phyloP scores from a whole-genome alignment of 139 green algal species.

The Volvox reticuliferus region DNA sequence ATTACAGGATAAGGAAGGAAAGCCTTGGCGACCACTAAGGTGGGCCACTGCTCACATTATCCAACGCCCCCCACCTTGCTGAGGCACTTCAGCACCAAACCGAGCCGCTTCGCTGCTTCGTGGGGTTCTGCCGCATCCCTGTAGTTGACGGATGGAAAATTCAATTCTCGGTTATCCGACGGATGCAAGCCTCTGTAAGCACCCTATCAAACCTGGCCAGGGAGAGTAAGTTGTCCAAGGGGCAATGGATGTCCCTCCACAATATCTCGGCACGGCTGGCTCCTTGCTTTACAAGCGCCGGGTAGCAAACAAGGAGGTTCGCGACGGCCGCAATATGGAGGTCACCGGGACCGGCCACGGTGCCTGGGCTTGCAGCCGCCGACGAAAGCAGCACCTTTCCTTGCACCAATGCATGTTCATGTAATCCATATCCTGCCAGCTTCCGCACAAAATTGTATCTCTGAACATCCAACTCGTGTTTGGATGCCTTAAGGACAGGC shows the following conservation, averaged over 20 bases:
- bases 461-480: constrained; percentile 46
- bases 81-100: constrained; percentile 9
- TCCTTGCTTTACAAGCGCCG: not conserved
- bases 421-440: constrained; percentile 19
- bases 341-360: constrained; percentile 22
- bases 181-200: not conserved
- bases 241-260: not conserved
- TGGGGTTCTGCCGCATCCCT: not conserved
- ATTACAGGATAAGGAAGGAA: not conserved
- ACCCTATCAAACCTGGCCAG: not conserved
- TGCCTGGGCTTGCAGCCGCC: not conserved
- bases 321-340: constrained; percentile 40
- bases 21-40: too few species aligned
- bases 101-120: not conserved
- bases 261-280: not conserved
- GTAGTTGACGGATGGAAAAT: not conserved
- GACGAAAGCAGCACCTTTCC: constrained; percentile 39
- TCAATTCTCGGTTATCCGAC: not conserved
- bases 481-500: constrained; percentile 19
- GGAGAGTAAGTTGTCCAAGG: not conserved
- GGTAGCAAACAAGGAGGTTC: constrained; percentile 31
- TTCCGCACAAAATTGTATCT: constrained; percentile 58
- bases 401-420: constrained; percentile 46
- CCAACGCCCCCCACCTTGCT: not conserved
- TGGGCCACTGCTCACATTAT: too few species aligned